A percentile compares a stretch with the other conserved stretches of the same genome.
Conservation (phyloP, 1,284 basidiomycete genomes). For the Gomphus bonarii region DNA sequence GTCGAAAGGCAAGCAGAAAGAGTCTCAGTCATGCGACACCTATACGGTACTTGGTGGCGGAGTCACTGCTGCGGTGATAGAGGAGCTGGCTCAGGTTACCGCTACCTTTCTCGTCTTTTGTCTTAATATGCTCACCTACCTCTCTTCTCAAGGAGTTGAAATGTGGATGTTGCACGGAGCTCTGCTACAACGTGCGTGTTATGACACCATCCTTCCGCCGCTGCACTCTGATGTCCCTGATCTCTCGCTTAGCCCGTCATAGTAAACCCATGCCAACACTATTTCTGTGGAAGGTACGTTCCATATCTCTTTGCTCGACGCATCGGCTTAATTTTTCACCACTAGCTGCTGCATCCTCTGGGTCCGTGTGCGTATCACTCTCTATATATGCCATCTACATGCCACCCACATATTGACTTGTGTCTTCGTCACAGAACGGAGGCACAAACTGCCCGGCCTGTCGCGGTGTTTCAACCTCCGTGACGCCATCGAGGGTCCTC, state of each 20-base stretch:
- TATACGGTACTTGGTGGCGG: background rate
- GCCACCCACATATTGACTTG: background rate
- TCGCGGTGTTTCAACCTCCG: slow-evolving; percentile 51
- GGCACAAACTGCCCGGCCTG: slow-evolving; percentile 73
- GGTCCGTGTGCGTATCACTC: slow-evolving; percentile 53
- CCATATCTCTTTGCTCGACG: slow-evolving; percentile 3
- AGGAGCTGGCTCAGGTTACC: slow-evolving; percentile 6
- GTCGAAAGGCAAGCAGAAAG: slow-evolving; percentile 5
- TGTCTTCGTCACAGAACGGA: slow-evolving; percentile 43
- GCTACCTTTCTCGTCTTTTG: background rate
- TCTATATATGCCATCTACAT: background rate
- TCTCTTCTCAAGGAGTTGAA: slow-evolving; percentile 49
- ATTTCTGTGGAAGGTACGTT: slow-evolving; percentile 72
- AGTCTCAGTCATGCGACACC: background rate
- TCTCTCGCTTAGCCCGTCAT: slow-evolving; percentile 44
- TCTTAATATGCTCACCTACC: background rate
- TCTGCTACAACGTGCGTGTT: slow-evolving; percentile 40
- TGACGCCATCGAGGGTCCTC: slow-evolving; percentile 56
- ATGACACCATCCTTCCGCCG: background rate
- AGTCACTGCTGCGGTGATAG: slow-evolving; percentile 4
- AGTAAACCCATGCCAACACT: slow-evolving; percentile 72
- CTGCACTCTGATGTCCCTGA: background rate
- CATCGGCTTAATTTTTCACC: slow-evolving; percentile 5
- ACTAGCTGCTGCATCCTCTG: slow-evolving; percentile 63
- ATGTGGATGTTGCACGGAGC: slow-evolving; percentile 72